These are phyloP conservation scores for Barnettozyma sp. DNA, from an alignment of 805 yeast species.

Conservation along the genomic window DNA sequence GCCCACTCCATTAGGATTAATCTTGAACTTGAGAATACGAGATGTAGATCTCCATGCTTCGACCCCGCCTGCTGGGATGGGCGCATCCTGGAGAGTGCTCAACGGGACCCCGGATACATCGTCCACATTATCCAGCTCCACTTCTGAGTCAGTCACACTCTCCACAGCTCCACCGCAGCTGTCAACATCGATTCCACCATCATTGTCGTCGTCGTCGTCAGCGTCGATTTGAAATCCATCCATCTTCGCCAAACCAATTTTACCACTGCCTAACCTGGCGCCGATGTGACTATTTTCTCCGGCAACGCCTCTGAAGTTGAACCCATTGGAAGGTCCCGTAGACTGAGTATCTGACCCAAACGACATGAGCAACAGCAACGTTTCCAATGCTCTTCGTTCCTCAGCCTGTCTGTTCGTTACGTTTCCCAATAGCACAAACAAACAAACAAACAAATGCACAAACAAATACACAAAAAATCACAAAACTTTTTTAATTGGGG, in stretches of 20 bases:
- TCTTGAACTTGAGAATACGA: constrained; percentile 36
- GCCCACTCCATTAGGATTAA: constrained; percentile 37
- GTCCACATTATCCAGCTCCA: constrained; percentile 23
- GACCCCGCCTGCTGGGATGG: constrained; percentile 28
- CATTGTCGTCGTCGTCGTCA: too few relatives aligned
- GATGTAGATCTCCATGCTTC: constrained; percentile 29
- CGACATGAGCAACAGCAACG: not conserved
- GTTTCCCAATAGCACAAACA: too few relatives aligned
- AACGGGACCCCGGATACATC: constrained; percentile 24
- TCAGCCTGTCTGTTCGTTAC: not conserved
- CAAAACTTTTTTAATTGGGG: too few relatives aligned
- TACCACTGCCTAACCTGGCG: too few relatives aligned
- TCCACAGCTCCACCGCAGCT: too few relatives aligned
- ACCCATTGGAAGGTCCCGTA: constrained; percentile 1
- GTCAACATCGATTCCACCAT: too few relatives aligned
- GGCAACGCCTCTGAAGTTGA: not conserved
- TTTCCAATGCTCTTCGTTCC: not conserved
- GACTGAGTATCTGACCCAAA: not conserved
- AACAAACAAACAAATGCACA: too few relatives aligned
- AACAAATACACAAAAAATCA: too few relatives aligned
- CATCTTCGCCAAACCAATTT: constrained; percentile 5
- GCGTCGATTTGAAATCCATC: constrained; percentile 8
- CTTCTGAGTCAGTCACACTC: constrained; percentile 16
- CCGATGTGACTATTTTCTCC: too few relatives aligned
- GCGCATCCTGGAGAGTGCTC: constrained; percentile 29